Evolutionary conservation across 2,329 filamentous ascomycete genomes (phyloP).

Genomic region (Beauveria medogensis): DNA sequence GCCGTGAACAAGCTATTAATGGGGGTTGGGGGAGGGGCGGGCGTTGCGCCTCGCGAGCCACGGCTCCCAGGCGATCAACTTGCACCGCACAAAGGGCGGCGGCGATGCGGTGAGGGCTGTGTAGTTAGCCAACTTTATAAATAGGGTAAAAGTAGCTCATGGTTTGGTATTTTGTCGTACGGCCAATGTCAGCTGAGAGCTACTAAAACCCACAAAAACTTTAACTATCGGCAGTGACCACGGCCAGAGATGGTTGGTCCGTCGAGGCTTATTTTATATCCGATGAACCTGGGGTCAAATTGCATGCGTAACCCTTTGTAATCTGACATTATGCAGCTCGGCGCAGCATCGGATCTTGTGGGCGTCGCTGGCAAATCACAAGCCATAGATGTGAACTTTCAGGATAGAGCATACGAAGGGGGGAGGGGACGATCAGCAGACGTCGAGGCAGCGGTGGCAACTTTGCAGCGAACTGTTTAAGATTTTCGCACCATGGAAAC

Average conservation of each 20-base stretch:
- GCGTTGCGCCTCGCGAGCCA: constrained; percentile 1
- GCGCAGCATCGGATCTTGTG: not conserved
- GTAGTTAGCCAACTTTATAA: not conserved
- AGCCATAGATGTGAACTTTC: not conserved
- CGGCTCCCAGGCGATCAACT: not conserved
- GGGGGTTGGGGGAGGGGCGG: not conserved
- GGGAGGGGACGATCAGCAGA: not conserved
- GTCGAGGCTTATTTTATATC: not conserved
- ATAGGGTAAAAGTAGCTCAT: too few relatives aligned
- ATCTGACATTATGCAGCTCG: constrained; percentile 7
- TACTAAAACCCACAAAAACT: not conserved
- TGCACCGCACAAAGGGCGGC: not conserved
- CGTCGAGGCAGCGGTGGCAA: not conserved
- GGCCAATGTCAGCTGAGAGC: not conserved
- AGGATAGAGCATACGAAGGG: not conserved
- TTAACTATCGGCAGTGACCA: not conserved
- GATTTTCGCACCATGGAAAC: not conserved
- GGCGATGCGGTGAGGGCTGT: not conserved
- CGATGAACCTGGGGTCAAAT: constrained; percentile 5
- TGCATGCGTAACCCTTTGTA: not conserved
- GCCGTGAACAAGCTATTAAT: not conserved
- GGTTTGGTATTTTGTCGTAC: not conserved
- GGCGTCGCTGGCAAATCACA: not conserved
- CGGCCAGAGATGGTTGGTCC: not conserved
- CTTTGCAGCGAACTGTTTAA: not conserved